These are phyloP conservation scores for Thelonectria rubi DNA, from an alignment of 2,329 filamentous ascomycete genomes.

Conservation along the genomic window DNA sequence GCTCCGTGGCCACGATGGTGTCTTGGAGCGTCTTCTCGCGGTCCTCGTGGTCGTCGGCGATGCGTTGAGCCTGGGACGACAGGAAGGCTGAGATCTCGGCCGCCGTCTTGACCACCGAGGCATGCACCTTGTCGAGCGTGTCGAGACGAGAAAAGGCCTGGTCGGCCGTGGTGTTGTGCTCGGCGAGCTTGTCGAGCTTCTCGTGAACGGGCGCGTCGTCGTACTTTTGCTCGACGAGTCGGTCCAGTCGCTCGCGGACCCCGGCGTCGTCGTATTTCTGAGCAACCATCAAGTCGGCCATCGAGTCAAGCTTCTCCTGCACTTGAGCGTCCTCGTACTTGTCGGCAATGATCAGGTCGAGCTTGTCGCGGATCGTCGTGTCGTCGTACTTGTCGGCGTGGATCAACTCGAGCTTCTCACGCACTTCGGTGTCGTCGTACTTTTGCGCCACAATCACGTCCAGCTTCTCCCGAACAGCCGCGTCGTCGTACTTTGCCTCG, in stretches of 20 bases:
- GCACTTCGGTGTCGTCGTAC: conserved; percentile 61
- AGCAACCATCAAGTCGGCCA: conserved; percentile 41
- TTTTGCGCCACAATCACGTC: conserved; percentile 52
- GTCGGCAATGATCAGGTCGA: conserved; percentile 39
- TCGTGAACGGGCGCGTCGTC: conserved; percentile 58
- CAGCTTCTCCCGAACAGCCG: conserved; percentile 41
- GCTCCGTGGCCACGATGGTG: conserved; percentile 81
- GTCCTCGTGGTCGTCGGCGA: conserved; percentile 79
- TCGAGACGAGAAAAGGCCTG: conserved; percentile 80
- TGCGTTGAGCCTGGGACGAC: conserved; percentile 76
- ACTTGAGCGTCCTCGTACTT: conserved; percentile 44
- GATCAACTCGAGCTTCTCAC: conserved; percentile 57
- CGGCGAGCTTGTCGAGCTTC: conserved; percentile 61
- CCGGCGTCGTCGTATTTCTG: conserved; percentile 67
- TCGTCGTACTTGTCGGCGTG: conserved; percentile 61
- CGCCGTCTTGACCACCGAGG: conserved; percentile 85
- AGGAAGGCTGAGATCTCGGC: conserved; percentile 87
- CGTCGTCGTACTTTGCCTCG: conserved; percentile 42
- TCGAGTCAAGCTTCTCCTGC: conserved; percentile 42
- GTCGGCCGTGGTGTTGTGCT: conserved; percentile 70
- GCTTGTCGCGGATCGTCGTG: conserved; percentile 43
- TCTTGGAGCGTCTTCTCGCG: conserved; percentile 84
- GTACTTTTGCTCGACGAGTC: conserved; percentile 69
- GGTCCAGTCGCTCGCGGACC: conserved; percentile 49
- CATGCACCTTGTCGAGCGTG: conserved; percentile 87